Percentiles rank a stretch among this genome's conserved stretches.
Evolutionary conservation across 2,329 filamentous ascomycete species (phyloP).

Genomic region (Calonectria multiphialidica): DNA sequence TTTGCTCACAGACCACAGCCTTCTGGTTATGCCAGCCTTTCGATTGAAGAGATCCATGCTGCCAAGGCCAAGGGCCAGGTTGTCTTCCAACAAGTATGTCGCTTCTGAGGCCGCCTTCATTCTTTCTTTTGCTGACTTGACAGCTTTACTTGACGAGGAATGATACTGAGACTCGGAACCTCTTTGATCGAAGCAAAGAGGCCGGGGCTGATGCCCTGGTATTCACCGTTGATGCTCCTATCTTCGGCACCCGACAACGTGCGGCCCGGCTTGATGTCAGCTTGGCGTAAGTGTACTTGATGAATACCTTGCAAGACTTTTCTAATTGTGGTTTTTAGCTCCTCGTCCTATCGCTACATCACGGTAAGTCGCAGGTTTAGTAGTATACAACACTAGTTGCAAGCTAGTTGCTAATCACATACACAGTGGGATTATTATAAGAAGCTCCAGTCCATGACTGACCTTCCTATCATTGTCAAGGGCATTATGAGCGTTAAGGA

Average conservation of each 20-base stretch:
- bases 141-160: constrained; percentile 37
- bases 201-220: constrained; percentile 49
- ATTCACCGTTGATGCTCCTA: constrained; percentile 51
- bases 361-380: constrained; percentile 4
- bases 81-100: constrained; percentile 48
- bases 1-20: constrained; percentile 18
- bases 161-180: constrained; percentile 42
- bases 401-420: background rate
- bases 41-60: constrained; percentile 49
- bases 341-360: constrained; percentile 35
- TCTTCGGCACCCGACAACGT: constrained; percentile 50
- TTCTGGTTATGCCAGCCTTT: constrained; percentile 41
- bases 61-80: constrained; percentile 48
- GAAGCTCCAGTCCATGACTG: constrained; percentile 43
- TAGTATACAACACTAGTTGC: background rate
- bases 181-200: constrained; percentile 43
- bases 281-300: constrained; percentile 41
- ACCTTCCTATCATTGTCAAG: constrained; percentile 51
- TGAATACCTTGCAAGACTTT: background rate
- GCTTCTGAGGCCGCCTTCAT: background rate
- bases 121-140: background rate
- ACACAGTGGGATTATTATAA: constrained; percentile 48
- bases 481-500: constrained; percentile 51
- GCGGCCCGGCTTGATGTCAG: constrained; percentile 50
- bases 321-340: background rate